Percentiles rank a stretch among this genome's conserved stretches.
Conservation (phyloP, 805 yeast species). For the Pichia californica region DNA sequence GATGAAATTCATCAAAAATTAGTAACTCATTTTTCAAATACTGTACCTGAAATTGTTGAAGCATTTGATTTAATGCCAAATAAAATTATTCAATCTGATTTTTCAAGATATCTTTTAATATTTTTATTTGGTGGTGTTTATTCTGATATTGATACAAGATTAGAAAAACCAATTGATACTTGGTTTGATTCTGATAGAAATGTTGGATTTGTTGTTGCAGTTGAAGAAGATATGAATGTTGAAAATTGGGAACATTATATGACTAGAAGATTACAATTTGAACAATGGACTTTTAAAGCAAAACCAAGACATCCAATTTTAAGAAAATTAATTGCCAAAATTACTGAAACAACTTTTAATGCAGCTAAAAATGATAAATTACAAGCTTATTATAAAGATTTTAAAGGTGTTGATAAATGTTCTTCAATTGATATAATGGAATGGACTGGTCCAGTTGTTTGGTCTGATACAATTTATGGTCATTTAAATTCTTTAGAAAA, state of each 20-base stretch:
- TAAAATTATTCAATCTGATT: slow-evolving; percentile 45
- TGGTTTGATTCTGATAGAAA: slow-evolving; percentile 52
- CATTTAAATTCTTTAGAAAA: slow-evolving; percentile 45
- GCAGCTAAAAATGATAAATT: slow-evolving; percentile 30
- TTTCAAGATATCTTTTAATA: slow-evolving; percentile 48
- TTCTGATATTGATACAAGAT: slow-evolving; percentile 53
- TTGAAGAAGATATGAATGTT: slow-evolving; percentile 48
- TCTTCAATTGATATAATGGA: slow-evolving; percentile 46
- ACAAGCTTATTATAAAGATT: slow-evolving; percentile 31
- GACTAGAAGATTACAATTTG: slow-evolving; percentile 51
- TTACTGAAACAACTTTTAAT: slow-evolving; percentile 44
- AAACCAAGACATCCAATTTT: slow-evolving; percentile 57
- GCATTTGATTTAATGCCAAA: slow-evolving; percentile 51
- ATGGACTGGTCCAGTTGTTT: slow-evolving; percentile 77
- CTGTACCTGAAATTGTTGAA: slow-evolving; percentile 47
- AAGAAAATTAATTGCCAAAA: slow-evolving; percentile 46
- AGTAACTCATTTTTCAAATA: slow-evolving; percentile 25
- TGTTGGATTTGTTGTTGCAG: slow-evolving; percentile 48
- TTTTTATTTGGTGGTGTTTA: slow-evolving; percentile 55
- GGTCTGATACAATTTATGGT: slow-evolving; percentile 67
- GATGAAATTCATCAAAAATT: slow-evolving; percentile 27
- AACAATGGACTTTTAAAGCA: slow-evolving; percentile 57
- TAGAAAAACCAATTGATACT: slow-evolving; percentile 49
- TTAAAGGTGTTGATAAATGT: slow-evolving; percentile 32
- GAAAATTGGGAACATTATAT: slow-evolving; percentile 47